These are phyloP conservation scores for Cyclaneusma minus DNA, from an alignment of 2,329 filamentous ascomycete species.

Conservation along the genomic window DNA sequence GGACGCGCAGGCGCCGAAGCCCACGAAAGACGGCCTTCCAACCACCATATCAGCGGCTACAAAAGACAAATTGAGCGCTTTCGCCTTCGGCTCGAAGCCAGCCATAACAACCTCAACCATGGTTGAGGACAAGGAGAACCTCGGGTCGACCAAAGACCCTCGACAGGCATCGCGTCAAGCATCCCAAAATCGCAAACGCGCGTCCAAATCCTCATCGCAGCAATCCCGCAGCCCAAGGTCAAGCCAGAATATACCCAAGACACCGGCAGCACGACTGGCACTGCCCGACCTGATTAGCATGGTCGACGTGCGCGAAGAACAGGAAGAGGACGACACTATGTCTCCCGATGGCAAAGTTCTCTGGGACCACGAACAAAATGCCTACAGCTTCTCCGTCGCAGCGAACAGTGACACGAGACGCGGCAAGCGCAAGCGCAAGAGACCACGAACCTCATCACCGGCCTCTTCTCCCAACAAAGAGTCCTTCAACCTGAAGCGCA, in stretches of 20 bases:
- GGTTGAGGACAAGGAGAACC: slow-evolving; percentile 15
- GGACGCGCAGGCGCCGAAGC: slow-evolving; percentile 7
- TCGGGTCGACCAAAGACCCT: slow-evolving; percentile 1
- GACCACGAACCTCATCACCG: slow-evolving; percentile 61
- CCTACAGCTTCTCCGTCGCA: slow-evolving; percentile 23
- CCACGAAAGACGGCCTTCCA: slow-evolving; percentile 13
- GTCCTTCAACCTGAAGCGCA: slow-evolving; percentile 39
- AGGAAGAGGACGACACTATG: slow-evolving; percentile 28
- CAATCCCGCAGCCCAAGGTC: slow-evolving; percentile 7
- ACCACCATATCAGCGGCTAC: slow-evolving; percentile 33
- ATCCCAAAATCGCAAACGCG: slow-evolving; percentile 1
- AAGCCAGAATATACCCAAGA: slow-evolving; percentile 21
- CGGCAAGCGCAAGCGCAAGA: slow-evolving; percentile 40
- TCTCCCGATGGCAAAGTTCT: slow-evolving; percentile 46
- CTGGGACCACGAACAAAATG: slow-evolving; percentile 37
- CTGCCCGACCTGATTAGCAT: slow-evolving; percentile 41
- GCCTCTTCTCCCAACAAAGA: slow-evolving; percentile 36
- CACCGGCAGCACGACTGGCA: slow-evolving; percentile 35
- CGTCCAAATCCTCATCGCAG: slow-evolving; percentile 6
- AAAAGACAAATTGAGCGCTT: slow-evolving; percentile 42
- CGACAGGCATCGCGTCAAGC: slow-evolving; percentile 1
- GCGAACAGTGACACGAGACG: slow-evolving; percentile 30
- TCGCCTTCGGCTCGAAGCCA: slow-evolving; percentile 32
- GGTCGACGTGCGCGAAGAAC: slow-evolving; percentile 21
- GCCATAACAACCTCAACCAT: slow-evolving; percentile 5